Conservation (phyloP, 805 yeast species). For the Metschnikowia drakensbergensis region DNA sequence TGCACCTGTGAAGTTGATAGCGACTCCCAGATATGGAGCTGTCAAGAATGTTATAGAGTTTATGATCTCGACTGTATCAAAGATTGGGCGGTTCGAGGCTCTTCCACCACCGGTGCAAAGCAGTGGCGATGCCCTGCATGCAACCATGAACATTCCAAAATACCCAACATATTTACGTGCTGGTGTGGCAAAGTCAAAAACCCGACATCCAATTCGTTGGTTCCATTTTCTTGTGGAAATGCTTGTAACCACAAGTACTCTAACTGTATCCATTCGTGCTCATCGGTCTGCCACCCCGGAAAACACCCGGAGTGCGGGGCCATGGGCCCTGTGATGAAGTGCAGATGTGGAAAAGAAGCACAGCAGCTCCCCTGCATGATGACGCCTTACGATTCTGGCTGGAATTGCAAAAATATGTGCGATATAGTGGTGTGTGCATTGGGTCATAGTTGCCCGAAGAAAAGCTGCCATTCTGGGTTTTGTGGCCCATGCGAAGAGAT, state of each 20-base stretch:
- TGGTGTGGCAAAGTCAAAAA: slow-evolving; percentile 84
- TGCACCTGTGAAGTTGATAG: slow-evolving; percentile 81
- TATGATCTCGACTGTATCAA: slow-evolving; percentile 81
- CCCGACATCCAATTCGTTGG: slow-evolving; percentile 54
- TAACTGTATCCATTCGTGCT: slow-evolving; percentile 70
- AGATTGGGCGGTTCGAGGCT: slow-evolving; percentile 82
- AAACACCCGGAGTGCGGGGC: slow-evolving; percentile 82
- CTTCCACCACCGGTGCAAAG: slow-evolving; percentile 55
- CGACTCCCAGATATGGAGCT: slow-evolving; percentile 70
- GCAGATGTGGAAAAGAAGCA: slow-evolving; percentile 68
- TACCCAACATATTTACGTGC: slow-evolving; percentile 62
- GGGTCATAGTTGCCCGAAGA: slow-evolving; percentile 57
- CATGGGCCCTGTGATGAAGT: slow-evolving; percentile 62
- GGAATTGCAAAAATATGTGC: slow-evolving; percentile 66
- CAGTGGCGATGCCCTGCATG: slow-evolving; percentile 89
- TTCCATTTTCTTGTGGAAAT: slow-evolving; percentile 89
- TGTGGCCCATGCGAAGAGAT: slow-evolving; percentile 68
- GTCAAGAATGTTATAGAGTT: slow-evolving; percentile 72
- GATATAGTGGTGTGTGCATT: slow-evolving; percentile 58
- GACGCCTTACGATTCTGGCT: slow-evolving; percentile 64
- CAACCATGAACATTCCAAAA: slow-evolving; percentile 46
- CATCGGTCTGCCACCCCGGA: slow-evolving; percentile 82
- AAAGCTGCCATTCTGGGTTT: slow-evolving; percentile 69
- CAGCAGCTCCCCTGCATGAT: slow-evolving; percentile 69
- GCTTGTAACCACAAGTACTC: slow-evolving; percentile 58